A percentile compares a stretch with the other conserved stretches of the same genome.
These are phyloP conservation scores for Cladochytrium replicatum DNA, from an alignment of 192 early-diverging fungal species.

Conservation along the genomic window DNA sequence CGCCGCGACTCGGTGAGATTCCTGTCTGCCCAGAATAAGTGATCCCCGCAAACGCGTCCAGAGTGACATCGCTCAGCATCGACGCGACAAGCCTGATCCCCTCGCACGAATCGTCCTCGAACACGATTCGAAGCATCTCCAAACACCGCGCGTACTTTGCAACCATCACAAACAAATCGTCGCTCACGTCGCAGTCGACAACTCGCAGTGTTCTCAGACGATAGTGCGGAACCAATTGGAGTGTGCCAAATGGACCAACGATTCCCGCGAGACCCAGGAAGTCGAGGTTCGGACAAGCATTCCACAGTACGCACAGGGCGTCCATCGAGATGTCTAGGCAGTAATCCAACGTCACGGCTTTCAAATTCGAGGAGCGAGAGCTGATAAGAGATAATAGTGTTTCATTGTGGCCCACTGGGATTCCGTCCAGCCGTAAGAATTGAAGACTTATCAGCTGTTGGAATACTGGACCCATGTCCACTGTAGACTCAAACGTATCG, in stretches of 20 bases:
- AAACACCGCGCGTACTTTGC: conserved; percentile 15
- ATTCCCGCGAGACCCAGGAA: conserved; percentile 43
- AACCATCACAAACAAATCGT: conserved; percentile 24
- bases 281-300: conserved; percentile 16
- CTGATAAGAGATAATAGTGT: neutral
- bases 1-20: neutral
- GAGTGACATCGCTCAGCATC: conserved; percentile 17
- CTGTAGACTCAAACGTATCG: conserved; percentile 25
- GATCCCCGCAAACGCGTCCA: conserved; percentile 13
- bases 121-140: conserved; percentile 35
- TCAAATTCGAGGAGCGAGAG: conserved; percentile 18
- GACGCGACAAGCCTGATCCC: conserved; percentile 21
- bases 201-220: conserved; percentile 30
- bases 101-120: conserved; percentile 38
- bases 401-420: conserved; percentile 20
- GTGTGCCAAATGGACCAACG: conserved; percentile 1
- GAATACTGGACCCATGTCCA: conserved; percentile 24
- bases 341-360: conserved; percentile 38
- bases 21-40: neutral
- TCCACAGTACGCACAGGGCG: conserved; percentile 32
- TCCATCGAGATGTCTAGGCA: conserved; percentile 33
- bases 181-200: conserved; percentile 42
- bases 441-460: conserved; percentile 17
- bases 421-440: conserved; percentile 34
- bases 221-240: neutral